A percentile compares a stretch with the other conserved stretches of the same genome.
Conservation (phyloP, 2,329 filamentous ascomycete species). For the Pseudonectria foliicola region DNA sequence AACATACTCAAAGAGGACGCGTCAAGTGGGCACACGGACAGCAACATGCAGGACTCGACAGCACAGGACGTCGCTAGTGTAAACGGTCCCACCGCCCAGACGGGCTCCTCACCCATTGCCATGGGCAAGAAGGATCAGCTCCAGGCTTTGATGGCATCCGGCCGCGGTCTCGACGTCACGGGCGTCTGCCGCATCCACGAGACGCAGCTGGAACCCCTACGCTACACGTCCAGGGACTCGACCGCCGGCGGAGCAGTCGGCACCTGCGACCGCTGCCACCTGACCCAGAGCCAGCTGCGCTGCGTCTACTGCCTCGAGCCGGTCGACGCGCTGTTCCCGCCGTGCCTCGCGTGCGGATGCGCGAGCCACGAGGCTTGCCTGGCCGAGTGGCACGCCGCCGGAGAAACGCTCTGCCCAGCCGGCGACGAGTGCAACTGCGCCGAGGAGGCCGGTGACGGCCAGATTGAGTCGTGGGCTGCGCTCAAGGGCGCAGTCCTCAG, state of each 20-base stretch:
- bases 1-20: slow-evolving; percentile 50
- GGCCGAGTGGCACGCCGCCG: slow-evolving; percentile 50
- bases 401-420: slow-evolving; percentile 52
- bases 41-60: slow-evolving; percentile 29
- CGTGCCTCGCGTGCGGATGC: slow-evolving; percentile 58
- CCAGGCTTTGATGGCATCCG: slow-evolving; percentile 42
- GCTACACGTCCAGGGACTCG: slow-evolving; percentile 36
- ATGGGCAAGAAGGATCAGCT: slow-evolving; percentile 50
- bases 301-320: slow-evolving; percentile 59
- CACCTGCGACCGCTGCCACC: slow-evolving; percentile 44
- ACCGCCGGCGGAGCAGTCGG: slow-evolving; percentile 41
- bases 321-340: slow-evolving; percentile 51
- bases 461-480: slow-evolving; percentile 56
- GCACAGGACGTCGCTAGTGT: slow-evolving; percentile 33
- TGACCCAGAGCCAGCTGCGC: slow-evolving; percentile 47
- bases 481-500: slow-evolving; percentile 31
- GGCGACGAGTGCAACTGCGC: slow-evolving; percentile 59
- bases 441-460: slow-evolving; percentile 47
- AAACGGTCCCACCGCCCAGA: slow-evolving; percentile 28
- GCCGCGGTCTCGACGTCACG: slow-evolving; percentile 54
- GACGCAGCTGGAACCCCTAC: slow-evolving; percentile 52
- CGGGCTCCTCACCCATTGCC: slow-evolving; percentile 43
- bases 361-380: slow-evolving; percentile 53
- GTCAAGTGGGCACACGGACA: slow-evolving; percentile 21
- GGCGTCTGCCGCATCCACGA: slow-evolving; percentile 58